Conservation (phyloP, 306 rosid species). For the Quercus robur region DNA sequence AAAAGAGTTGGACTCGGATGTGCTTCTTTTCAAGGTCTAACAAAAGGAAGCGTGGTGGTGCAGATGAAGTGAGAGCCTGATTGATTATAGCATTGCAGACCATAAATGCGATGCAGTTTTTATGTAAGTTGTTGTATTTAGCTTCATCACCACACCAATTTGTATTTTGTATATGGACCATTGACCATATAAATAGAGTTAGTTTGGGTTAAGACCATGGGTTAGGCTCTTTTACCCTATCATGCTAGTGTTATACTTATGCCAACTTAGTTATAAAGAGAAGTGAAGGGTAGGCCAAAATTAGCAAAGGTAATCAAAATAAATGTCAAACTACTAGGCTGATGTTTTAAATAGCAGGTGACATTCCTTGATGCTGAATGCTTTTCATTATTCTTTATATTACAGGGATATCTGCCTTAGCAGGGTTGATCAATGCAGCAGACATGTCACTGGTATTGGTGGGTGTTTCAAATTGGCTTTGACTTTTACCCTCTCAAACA, state of each 20-base stretch:
- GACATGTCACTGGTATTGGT: conserved; percentile 13
- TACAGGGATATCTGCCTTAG: conserved; percentile 37
- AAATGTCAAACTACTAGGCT: background rate
- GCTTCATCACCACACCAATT: conserved; percentile 4
- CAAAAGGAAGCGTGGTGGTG: conserved; percentile 70
- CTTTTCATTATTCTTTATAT: conserved; percentile 20
- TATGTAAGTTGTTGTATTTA: conserved; percentile 40
- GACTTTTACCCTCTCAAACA: conserved; percentile 26
- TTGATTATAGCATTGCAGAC: conserved; percentile 12
- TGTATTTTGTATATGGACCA: background rate
- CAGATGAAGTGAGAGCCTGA: conserved; percentile 55
- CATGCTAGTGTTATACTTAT: background rate
- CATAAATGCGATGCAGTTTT: conserved; percentile 16
- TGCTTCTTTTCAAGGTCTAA: conserved; percentile 67
- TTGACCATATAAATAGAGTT: conserved; percentile 9
- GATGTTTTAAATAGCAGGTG: background rate
- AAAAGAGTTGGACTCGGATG: conserved; percentile 72
- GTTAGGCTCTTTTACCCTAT: background rate
- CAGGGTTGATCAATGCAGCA: conserved; percentile 4
- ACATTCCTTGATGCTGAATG: conserved; percentile 19
- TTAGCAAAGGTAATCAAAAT: background rate
- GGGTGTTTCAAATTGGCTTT: conserved; percentile 31
- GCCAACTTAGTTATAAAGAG: too few species aligned
- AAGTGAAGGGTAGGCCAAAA: too few species aligned
- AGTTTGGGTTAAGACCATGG: background rate